Conservation (phyloP, 805 yeast species). For the Suhomyces pyralidae region DNA sequence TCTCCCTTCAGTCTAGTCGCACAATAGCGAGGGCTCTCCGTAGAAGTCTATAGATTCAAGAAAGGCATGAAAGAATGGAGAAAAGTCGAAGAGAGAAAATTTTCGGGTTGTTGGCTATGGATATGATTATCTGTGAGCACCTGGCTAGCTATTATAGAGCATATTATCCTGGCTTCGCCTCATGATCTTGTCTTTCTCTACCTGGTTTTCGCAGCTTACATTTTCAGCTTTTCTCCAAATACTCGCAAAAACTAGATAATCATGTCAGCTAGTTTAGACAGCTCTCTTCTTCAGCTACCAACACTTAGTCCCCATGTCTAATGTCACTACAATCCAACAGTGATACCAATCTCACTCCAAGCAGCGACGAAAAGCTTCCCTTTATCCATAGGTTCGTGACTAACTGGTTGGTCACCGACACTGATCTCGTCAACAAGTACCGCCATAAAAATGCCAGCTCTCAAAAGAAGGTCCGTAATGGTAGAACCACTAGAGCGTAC, state of each 20-base stretch:
- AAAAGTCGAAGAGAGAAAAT: too few relatives aligned
- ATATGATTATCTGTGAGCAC: too few relatives aligned
- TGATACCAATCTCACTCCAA: neutral
- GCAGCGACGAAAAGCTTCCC: neutral
- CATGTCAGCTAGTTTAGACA: neutral
- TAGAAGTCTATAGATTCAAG: neutral
- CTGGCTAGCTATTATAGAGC: too few relatives aligned
- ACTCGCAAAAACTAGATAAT: neutral
- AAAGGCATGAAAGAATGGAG: too few relatives aligned
- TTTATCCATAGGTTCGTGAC: conserved; percentile 12
- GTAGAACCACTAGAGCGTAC: conserved; percentile 32
- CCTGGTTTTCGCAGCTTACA: neutral
- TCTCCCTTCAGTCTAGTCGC: too few relatives aligned
- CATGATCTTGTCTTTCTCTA: too few relatives aligned
- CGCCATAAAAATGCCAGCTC: neutral
- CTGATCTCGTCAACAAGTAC: conserved; percentile 9
- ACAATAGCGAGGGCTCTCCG: neutral
- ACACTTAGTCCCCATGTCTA: neutral
- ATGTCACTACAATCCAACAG: conserved; percentile 1
- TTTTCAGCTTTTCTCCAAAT: neutral
- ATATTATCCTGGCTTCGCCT: too few relatives aligned
- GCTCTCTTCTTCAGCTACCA: neutral
- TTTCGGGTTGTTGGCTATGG: too few relatives aligned
- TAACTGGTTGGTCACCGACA: conserved; percentile 27
- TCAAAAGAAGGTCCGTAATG: neutral